These are phyloP conservation scores for Amanita muscaria DNA, from an alignment of 768 basidiomycete species.

Conservation along the genomic window DNA sequence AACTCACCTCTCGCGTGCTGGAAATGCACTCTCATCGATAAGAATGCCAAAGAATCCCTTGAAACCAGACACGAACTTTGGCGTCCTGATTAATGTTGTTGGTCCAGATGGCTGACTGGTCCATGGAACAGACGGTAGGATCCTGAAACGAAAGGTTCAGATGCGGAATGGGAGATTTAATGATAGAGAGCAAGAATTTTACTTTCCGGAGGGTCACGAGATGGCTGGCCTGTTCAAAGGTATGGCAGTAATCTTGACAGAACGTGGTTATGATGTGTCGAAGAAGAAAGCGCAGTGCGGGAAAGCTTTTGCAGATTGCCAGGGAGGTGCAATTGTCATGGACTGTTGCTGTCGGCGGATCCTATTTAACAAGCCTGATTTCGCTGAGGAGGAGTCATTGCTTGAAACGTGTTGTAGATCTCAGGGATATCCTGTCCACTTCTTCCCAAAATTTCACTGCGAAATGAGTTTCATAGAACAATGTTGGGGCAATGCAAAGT, in stretches of 20 bases:
- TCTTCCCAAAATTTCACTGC: constrained; percentile 28
- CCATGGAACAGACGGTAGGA: constrained; percentile 16
- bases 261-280: constrained; percentile 14
- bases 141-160: neutral
- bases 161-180: constrained; percentile 22
- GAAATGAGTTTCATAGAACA: no score
- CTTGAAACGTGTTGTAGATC: no score
- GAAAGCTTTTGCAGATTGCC: constrained; percentile 23
- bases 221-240: constrained; percentile 29
- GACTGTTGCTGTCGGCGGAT: constrained; percentile 21
- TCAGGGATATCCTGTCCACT: constrained; percentile 20
- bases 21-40: constrained; percentile 22
- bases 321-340: constrained; percentile 3
- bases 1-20: constrained; percentile 25
- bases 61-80: constrained; percentile 14
- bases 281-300: constrained; percentile 21
- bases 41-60: constrained; percentile 25
- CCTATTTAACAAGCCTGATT: no score
- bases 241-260: constrained; percentile 26
- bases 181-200: constrained; percentile 22
- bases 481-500: constrained; percentile 26
- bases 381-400: no score
- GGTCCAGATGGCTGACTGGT: constrained; percentile 17
- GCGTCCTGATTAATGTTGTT: constrained; percentile 13
- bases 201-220: constrained; percentile 22